These are phyloP conservation scores for Penicillium palitans DNA, from an alignment of 2,329 filamentous ascomycete genomes.

Conservation along the genomic window DNA sequence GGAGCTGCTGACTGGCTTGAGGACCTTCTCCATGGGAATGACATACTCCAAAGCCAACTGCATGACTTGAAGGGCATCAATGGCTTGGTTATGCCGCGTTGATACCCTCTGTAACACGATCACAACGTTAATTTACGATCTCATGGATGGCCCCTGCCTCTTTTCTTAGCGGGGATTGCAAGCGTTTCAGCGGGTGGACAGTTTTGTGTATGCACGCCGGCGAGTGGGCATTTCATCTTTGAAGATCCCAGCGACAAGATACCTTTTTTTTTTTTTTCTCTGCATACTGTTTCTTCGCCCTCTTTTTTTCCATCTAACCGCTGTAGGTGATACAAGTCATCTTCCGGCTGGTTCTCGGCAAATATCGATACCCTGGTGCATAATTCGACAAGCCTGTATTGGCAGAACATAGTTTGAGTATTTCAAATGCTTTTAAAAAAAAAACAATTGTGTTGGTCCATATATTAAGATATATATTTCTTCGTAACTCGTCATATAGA, in stretches of 20 bases:
- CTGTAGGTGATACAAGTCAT: slow-evolving; percentile 2
- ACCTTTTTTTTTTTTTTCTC: slow-evolving; percentile 17
- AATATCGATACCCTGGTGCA: slow-evolving; percentile 14
- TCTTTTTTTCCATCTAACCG: neutral
- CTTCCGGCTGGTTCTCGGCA: slow-evolving; percentile 6
- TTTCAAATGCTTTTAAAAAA: neutral
- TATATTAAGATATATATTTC: neutral
- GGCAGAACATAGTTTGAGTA: neutral
- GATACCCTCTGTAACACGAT: slow-evolving; percentile 24
- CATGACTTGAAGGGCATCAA: slow-evolving; percentile 47
- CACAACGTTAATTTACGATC: slow-evolving; percentile 22
- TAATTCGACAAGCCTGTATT: slow-evolving; percentile 2
- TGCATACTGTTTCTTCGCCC: neutral
- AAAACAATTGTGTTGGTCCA: neutral
- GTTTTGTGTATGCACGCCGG: slow-evolving; percentile 13
- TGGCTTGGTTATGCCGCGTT: slow-evolving; percentile 40
- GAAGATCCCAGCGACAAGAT: slow-evolving; percentile 17
- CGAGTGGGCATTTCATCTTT: slow-evolving; percentile 25
- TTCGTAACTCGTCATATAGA: neutral
- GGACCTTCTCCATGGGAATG: slow-evolving; percentile 68
- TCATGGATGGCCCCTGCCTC: slow-evolving; percentile 6
- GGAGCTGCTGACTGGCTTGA: slow-evolving; percentile 79
- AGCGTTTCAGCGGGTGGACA: slow-evolving; percentile 29
- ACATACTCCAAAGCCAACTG: slow-evolving; percentile 57
- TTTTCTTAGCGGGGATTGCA: slow-evolving; percentile 15